Percentiles rank a stretch among this genome's conserved stretches.
Evolutionary conservation across 192 early-diverging fungal species (phyloP).

Genomic region (Coemansia sp.): DNA sequence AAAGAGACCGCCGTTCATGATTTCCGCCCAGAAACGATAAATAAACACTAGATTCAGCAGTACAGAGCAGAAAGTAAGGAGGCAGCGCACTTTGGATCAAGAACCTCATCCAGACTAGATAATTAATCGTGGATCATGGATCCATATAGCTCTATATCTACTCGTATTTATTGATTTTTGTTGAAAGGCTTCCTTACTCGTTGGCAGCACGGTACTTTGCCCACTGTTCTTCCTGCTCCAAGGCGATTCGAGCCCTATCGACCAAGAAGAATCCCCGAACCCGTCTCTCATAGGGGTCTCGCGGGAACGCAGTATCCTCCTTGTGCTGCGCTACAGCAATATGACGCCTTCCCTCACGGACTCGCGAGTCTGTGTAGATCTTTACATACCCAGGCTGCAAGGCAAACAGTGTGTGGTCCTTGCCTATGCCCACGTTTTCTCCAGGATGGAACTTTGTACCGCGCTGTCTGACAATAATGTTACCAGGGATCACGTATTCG

Average conservation of each 20-base stretch:
- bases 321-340: slow-evolving; percentile 69
- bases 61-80: background rate
- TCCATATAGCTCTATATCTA: background rate
- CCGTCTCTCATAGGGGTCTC: slow-evolving; percentile 62
- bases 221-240: slow-evolving; percentile 46
- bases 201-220: slow-evolving; percentile 31
- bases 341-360: slow-evolving; percentile 62
- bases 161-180: background rate
- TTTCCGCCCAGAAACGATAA: background rate
- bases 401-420: slow-evolving; percentile 79
- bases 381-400: slow-evolving; percentile 72
- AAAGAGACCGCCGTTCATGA: slow-evolving; percentile 4
- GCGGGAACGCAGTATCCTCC: slow-evolving; percentile 64
- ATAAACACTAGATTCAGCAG: background rate
- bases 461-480: slow-evolving; percentile 81
- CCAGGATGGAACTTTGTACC: slow-evolving; percentile 81
- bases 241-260: slow-evolving; percentile 39
- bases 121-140: background rate
- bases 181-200: background rate
- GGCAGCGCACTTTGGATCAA: background rate
- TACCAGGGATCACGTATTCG: slow-evolving; percentile 73
- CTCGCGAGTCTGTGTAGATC: slow-evolving; percentile 71
- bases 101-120: background rate
- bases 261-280: slow-evolving; percentile 71
- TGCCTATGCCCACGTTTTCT: slow-evolving; percentile 77